Conservation (phyloP, 148 eudicot genomes). For the Spergularia marina region DNA sequence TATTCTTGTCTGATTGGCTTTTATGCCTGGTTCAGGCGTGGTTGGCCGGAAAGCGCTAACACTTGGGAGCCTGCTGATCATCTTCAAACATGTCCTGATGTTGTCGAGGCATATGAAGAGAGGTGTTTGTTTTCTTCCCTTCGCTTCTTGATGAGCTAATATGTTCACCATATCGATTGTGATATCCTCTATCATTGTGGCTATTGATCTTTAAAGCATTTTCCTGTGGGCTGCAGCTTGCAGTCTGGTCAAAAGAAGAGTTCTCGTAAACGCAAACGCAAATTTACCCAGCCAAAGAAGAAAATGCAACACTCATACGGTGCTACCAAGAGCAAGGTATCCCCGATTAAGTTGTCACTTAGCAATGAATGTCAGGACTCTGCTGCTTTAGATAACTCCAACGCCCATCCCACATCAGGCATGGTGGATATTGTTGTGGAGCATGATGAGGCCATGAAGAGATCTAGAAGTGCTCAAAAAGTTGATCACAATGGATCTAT, state of each 20-base stretch:
- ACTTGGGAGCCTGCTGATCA: slow-evolving; percentile 97
- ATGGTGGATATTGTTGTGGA: slow-evolving; percentile 28
- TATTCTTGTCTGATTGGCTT: slow-evolving; percentile 9
- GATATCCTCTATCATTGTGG: background rate
- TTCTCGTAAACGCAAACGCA: slow-evolving; percentile 66
- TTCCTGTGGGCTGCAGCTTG: slow-evolving; percentile 39
- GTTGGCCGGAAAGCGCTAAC: slow-evolving; percentile 92
- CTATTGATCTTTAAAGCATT: background rate
- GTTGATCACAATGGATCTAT: slow-evolving; percentile 36
- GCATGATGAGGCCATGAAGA: slow-evolving; percentile 30
- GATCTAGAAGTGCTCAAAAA: slow-evolving; percentile 29
- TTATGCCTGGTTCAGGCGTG: slow-evolving; percentile 68
- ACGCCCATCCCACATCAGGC: slow-evolving; percentile 17
- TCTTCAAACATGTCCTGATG: slow-evolving; percentile 67
- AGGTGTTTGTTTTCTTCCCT: slow-evolving; percentile 47
- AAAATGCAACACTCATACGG: slow-evolving; percentile 65
- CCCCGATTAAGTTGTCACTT: slow-evolving; percentile 34
- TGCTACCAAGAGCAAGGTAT: slow-evolving; percentile 51
- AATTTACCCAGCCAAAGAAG: slow-evolving; percentile 65
- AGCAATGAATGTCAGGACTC: slow-evolving; percentile 31
- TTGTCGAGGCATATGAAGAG: slow-evolving; percentile 85
- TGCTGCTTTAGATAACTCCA: slow-evolving; percentile 25
- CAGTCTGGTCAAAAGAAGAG: slow-evolving; percentile 50
- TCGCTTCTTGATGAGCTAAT: slow-evolving; percentile 11
- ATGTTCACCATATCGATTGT: background rate